phyloP scores from a whole-genome alignment of 768 basidiomycete genomes.

The Lactarius hatsudake region DNA sequence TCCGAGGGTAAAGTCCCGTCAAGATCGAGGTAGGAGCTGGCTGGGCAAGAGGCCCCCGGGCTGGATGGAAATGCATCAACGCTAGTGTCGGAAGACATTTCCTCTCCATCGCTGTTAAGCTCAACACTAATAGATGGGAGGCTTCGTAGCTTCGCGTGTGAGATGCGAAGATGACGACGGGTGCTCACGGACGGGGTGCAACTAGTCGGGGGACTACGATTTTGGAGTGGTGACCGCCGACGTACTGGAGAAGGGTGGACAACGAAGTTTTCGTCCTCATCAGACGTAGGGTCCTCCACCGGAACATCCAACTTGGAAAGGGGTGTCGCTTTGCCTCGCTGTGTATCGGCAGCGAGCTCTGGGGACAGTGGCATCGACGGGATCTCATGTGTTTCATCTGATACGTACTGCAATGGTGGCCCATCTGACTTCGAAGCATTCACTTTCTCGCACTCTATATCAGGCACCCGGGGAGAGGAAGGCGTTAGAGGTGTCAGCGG shows the following conservation, averaged over 20 bases:
- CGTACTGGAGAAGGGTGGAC: slow-evolving; percentile 1
- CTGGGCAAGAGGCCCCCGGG: not conserved
- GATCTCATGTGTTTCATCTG: not conserved
- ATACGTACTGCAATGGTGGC: not conserved
- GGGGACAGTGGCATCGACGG: not conserved
- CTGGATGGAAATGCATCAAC: slow-evolving; percentile 1
- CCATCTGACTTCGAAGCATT: not conserved
- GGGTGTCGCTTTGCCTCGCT: not conserved
- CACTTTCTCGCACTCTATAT: not conserved
- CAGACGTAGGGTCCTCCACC: slow-evolving; percentile 7
- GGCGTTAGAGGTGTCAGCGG: slow-evolving; percentile 17
- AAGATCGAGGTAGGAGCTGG: slow-evolving; percentile 21
- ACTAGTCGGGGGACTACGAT: not conserved
- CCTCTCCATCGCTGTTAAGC: slow-evolving; percentile 22
- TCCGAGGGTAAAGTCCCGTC: slow-evolving; percentile 19
- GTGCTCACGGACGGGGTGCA: slow-evolving; percentile 1
- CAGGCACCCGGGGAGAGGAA: slow-evolving; percentile 5
- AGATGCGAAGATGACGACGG: slow-evolving; percentile 4
- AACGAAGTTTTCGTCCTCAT: slow-evolving; percentile 5
- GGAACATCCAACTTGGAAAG: not conserved
- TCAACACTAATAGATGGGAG: slow-evolving; percentile 5
- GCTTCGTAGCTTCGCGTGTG: slow-evolving; percentile 25
- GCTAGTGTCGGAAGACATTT: slow-evolving; percentile 6
- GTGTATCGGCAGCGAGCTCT: not conserved
- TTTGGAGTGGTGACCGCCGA: not conserved